Base-by-base conservation (phyloP, 345 rosid species). In the Salix arbutifolia region DNA sequence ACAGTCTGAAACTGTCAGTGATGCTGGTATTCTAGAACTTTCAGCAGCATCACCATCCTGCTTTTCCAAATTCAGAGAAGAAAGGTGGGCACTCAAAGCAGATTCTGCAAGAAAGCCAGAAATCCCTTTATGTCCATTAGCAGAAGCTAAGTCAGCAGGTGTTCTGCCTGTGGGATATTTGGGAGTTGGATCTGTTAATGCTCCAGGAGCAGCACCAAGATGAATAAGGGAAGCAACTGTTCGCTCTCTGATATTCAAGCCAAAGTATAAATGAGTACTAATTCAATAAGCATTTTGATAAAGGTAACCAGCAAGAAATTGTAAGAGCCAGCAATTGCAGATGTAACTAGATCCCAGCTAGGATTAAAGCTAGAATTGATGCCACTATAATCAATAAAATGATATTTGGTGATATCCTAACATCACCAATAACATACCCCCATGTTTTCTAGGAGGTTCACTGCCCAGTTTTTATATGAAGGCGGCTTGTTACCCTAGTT, bases 21-120 rank as follows among this genome's bases (percentile, higher is more conserved):
- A 83, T 26, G 79, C 77, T 83, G 78, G 83, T 58, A 73, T 78
- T 16, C 84, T 84, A 67, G 79, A 76, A 2, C 70, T 77, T 40
- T 50, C 73, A 35, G 79, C 77, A 38, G 19, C 75, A 33, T 83
- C 70, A 25, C 80, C 78, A 69, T 71, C 79, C 75, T 73, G 77
- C 17, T 85, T 86, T 67, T 89, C 86, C 78, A 95, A 80, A 80
- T 83, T 79, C 78, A 95, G 90, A 61, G 84, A 79, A 40, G 83
- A 71, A 74, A 93, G 88, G 61, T 86, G 93, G 12, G 88, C 74
- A 48, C 90, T 85, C 84, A 91, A 80, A 76, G 88, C 82, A 80
- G 84, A 90, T 75, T 91, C 99, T 35, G 99, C 96, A 76, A 95
- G 99, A 84, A 87, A 95, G 72, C 93, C 99, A 52, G 97, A 90